Evolutionary conservation across 2,329 filamentous ascomycete genomes (phyloP).

Genomic region (Fusarium nelsonii): DNA sequence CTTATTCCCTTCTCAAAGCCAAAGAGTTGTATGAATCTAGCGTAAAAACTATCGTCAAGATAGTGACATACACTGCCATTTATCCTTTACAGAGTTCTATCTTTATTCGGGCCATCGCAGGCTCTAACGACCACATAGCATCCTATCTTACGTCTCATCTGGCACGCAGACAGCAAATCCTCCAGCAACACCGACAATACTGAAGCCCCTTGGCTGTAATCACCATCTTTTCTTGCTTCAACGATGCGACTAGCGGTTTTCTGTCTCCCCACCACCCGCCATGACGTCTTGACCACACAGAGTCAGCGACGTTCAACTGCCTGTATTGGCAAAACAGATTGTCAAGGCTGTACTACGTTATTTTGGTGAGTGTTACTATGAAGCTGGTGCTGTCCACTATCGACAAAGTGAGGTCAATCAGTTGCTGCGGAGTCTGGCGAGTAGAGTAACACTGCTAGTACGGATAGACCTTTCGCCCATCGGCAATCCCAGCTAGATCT

Average conservation of each 20-base stretch:
- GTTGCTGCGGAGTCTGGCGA: constrained; percentile 11
- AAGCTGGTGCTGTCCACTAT: constrained; percentile 15
- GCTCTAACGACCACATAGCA: constrained; percentile 33
- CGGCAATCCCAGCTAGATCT: constrained; percentile 21
- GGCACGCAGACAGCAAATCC: neutral
- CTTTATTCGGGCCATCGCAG: constrained; percentile 30
- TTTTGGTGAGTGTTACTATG: constrained; percentile 4
- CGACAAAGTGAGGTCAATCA: constrained; percentile 30
- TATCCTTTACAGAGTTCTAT: constrained; percentile 27
- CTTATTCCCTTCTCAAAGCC: constrained; percentile 7
- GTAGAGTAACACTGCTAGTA: constrained; percentile 6
- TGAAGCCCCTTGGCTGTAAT: neutral
- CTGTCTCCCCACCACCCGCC: constrained; percentile 5
- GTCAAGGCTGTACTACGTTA: neutral
- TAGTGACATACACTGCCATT: constrained; percentile 27
- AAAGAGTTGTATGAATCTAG: neutral
- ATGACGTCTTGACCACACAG: constrained; percentile 21
- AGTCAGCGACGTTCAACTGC: constrained; percentile 10
- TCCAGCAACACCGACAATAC: neutral
- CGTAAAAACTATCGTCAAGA: constrained; percentile 14
- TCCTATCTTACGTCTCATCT: constrained; percentile 25
- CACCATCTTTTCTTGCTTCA: neutral
- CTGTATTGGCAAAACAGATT: constrained; percentile 9
- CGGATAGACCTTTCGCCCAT: constrained; percentile 15
- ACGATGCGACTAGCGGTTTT: constrained; percentile 1